These are phyloP conservation scores for Lithospermum erythrorhizon DNA, from an alignment of 257 asterid species.

Conservation along the genomic window DNA sequence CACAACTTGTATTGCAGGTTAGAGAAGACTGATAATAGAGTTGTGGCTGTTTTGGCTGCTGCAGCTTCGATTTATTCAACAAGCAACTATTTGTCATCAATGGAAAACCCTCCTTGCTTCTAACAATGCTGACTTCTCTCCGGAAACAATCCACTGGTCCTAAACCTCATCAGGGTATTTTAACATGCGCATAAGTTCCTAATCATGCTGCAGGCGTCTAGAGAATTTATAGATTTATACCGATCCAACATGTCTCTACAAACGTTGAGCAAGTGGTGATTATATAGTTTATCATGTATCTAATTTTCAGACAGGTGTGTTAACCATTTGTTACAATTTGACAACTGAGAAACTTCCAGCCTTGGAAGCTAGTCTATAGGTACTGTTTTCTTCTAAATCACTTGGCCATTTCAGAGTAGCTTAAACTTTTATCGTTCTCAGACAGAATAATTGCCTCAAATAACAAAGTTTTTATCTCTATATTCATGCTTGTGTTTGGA, in stretches of 20 bases:
- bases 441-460: no score
- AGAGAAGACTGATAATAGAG: slow-evolving; percentile 31
- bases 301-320: background rate
- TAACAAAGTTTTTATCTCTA: no score
- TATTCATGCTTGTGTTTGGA: no score
- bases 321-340: background rate
- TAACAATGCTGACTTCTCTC: slow-evolving; percentile 13
- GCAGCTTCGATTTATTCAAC: slow-evolving; percentile 96
- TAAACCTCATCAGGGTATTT: background rate
- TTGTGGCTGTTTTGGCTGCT: slow-evolving; percentile 67
- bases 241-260: background rate
- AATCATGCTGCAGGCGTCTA: background rate
- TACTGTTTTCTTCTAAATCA: background rate
- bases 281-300: background rate
- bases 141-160: slow-evolving; percentile 5
- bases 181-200: background rate
- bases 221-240: background rate
- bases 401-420: background rate
- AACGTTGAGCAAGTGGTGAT: background rate
- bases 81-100: slow-evolving; percentile 65
- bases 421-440: no score
- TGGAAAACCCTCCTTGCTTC: slow-evolving; percentile 40
- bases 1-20: slow-evolving; percentile 26
- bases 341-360: background rate
- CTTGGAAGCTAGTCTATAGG: background rate